These are phyloP conservation scores for Cystobasidiopsis lactophilus DNA, from an alignment of 768 basidiomycete species.

Conservation along the genomic window DNA sequence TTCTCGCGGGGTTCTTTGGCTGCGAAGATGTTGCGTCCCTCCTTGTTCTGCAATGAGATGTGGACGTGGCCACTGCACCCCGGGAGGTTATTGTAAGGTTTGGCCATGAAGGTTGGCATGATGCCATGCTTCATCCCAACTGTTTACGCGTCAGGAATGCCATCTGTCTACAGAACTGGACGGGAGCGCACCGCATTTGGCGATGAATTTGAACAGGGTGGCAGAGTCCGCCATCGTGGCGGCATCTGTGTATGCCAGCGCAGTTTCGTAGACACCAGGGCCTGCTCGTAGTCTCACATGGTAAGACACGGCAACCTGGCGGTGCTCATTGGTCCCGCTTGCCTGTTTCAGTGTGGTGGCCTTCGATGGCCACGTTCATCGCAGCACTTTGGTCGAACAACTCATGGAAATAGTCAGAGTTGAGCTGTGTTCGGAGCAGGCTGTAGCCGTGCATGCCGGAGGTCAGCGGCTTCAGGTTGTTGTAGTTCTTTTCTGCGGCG, in stretches of 20 bases:
- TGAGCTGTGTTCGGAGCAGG: slow-evolving; percentile 67
- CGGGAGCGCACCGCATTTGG: too few species aligned
- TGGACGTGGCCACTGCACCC: slow-evolving; percentile 94
- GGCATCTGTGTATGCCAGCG: slow-evolving; percentile 60
- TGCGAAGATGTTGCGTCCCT: slow-evolving; percentile 60
- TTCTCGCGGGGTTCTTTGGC: slow-evolving; percentile 38
- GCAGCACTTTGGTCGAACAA: slow-evolving; percentile 48
- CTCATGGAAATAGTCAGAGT: slow-evolving; percentile 69
- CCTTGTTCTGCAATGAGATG: slow-evolving; percentile 51
- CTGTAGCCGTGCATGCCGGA: slow-evolving; percentile 98
- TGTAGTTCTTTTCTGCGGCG: slow-evolving; percentile 54
- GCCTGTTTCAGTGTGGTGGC: slow-evolving; percentile 67
- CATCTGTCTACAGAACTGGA: too few species aligned
- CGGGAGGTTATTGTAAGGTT: slow-evolving; percentile 46
- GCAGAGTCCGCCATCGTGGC: slow-evolving; percentile 76
- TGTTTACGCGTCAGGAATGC: too few species aligned
- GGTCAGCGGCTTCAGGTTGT: slow-evolving; percentile 52
- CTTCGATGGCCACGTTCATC: slow-evolving; percentile 62
- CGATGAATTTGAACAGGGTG: slow-evolving; percentile 70
- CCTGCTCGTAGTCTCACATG: not conserved
- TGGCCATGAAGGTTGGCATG: slow-evolving; percentile 94
- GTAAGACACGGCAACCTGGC: too few species aligned
- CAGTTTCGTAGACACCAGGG: slow-evolving; percentile 32
- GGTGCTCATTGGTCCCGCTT: too few species aligned
- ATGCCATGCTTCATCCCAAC: slow-evolving; percentile 51